Evolutionary conservation across 345 rosid genomes (phyloP), one percentile per base, ranked within the genome.

Genomic region (Zanthoxylum bungeanum): DNA sequence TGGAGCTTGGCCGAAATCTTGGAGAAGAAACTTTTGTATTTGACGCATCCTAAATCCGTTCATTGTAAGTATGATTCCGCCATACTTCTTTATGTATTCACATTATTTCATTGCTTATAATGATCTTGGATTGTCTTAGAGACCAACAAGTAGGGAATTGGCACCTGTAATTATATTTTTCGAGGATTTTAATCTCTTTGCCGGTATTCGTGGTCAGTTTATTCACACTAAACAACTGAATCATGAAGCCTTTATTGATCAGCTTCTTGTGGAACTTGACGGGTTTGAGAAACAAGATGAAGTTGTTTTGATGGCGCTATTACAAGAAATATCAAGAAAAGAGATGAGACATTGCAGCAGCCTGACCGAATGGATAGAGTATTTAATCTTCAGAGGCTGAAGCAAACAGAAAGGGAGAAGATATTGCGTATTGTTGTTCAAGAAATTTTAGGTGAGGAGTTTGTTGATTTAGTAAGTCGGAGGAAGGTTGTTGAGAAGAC

Each of bases 201-300:
- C 97, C 70, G 98, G 98, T 78, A 97, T 93, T 22, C 98, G 98
- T 70, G 98, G 98, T 76, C 89, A 89, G 78, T 85, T 83, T 71
- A 81, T 89, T 70, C 98, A 93, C 76, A 93, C 98, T 31, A 85
- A 91, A 77, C 83, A 89, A 76, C 98, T 91, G 78, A 97, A 93
- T 75, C 98, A 93, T 66, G 98, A 93, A 84, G 87, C 98, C 82
- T 91, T 93, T 78, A 93, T 93, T 68, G 91, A 93, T 78, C 98
- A 93, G 80, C 98, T 93, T 70, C 93, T 93, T 56, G 98, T 93
- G 85, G 98, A 93, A 84, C 97, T 93, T 79, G 98, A 93, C 66
- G 98, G 98, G 63, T 93, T 93, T 83, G 93, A 91, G 91, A 93
- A 89, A 79, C 98, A 93, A 80, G 98, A 93, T 78, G 98, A 97